A percentile compares a stretch with the other conserved stretches of the same genome.
phyloP scores from a whole-genome alignment of 768 basidiomycete species.

The Boletus subparvulus region DNA sequence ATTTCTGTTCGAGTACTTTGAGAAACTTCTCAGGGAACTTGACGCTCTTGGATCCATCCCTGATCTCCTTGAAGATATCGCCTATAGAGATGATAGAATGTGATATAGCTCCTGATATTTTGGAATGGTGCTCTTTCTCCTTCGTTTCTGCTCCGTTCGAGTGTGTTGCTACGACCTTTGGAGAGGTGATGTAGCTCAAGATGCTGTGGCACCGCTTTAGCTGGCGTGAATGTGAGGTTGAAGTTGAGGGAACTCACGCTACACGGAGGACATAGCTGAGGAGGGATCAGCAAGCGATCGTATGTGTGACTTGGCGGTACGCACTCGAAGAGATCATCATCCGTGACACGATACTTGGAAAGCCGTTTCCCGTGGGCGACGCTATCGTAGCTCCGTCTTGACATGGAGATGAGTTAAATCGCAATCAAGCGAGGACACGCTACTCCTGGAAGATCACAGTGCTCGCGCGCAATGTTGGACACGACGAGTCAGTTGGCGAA shows the following conservation, averaged over 20 bases:
- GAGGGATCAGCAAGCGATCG: conserved; percentile 10
- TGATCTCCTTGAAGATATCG: conserved; percentile 77
- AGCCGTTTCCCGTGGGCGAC: conserved; percentile 67
- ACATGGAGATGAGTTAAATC: conserved; percentile 42
- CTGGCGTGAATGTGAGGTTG: conserved; percentile 1
- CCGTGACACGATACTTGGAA: conserved; percentile 74
- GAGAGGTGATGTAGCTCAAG: conserved; percentile 67
- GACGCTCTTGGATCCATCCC: conserved; percentile 79
- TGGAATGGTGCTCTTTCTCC: conserved; percentile 65
- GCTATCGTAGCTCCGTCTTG: conserved; percentile 75
- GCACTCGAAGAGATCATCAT: conserved; percentile 86
- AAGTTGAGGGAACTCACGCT: conserved; percentile 55
- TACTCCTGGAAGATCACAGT: conserved; percentile 7
- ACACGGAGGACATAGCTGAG: conserved; percentile 77
- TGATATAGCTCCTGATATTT: conserved; percentile 63
- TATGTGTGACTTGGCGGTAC: conserved; percentile 26
- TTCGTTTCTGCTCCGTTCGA: conserved; percentile 41
- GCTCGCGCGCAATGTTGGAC: neutral
- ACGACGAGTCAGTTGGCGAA: neutral
- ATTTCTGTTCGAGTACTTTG: conserved; percentile 84
- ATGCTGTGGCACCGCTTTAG: conserved; percentile 45
- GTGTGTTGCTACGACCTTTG: conserved; percentile 43
- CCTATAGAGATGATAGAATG: conserved; percentile 58
- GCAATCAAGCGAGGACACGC: neutral
- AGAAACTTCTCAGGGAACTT: conserved; percentile 94